A percentile compares a stretch with the other conserved stretches of the same genome.
These are phyloP conservation scores for Aegilops umbellulata DNA, from an alignment of 176 grass and related monocot species.

Conservation along the genomic window DNA sequence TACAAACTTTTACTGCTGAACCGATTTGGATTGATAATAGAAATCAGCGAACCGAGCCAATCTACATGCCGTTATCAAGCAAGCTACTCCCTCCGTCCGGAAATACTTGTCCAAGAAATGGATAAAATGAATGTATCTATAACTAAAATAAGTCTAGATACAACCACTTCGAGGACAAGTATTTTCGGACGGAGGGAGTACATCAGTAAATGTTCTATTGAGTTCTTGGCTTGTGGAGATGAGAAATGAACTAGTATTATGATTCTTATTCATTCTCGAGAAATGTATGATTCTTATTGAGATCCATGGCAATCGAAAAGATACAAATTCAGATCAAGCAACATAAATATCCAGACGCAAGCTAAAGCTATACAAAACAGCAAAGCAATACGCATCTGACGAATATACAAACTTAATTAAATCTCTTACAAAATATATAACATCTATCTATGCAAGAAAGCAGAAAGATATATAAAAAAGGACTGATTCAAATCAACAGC, in stretches of 20 bases:
- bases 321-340: constrained; percentile 32
- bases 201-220: constrained; percentile 9
- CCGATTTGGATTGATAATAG: not conserved
- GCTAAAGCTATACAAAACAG: no score
- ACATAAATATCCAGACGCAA: constrained; percentile 2
- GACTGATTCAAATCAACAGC: constrained; percentile 20
- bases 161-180: no score
- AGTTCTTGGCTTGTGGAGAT: not conserved
- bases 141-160: no score
- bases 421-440: not conserved
- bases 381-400: constrained; percentile 33
- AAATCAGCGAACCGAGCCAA: not conserved
- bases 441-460: not conserved
- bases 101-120: no score
- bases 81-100: no score
- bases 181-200: no score
- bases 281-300: not conserved
- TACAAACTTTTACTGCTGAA: not conserved
- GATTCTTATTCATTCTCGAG: not conserved
- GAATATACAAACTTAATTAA: not conserved
- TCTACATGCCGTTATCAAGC: not conserved
- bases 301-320: constrained; percentile 38
- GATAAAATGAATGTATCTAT: no score
- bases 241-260: constrained; percentile 1
- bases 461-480: constrained; percentile 15